Percentiles rank a stretch among this genome's conserved stretches.
phyloP scores from a whole-genome alignment of 2,329 filamentous ascomycete genomes.

The Nigrograna mackinnonii region DNA sequence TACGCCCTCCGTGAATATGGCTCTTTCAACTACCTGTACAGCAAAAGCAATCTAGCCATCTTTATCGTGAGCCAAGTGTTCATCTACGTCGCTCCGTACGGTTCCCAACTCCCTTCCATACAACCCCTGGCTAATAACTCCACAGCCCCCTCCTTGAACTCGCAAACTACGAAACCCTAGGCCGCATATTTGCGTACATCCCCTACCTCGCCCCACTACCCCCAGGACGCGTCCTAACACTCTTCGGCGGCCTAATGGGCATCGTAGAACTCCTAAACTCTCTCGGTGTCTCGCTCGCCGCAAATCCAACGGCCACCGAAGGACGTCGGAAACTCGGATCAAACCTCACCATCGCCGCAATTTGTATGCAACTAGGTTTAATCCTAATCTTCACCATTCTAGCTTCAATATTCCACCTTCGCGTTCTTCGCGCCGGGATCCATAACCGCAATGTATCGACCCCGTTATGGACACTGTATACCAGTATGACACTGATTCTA shows the following conservation, averaged over 20 bases:
- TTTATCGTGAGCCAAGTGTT: conserved; percentile 37
- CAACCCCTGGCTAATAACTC: conserved; percentile 39
- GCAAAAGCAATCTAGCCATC: conserved; percentile 41
- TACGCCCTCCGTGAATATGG: conserved; percentile 57
- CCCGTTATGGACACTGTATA: no score
- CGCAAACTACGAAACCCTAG: conserved; percentile 63
- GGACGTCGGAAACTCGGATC: conserved; percentile 40
- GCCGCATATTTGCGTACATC: conserved; percentile 15
- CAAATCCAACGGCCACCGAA: conserved; percentile 35
- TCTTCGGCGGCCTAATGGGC: conserved; percentile 54
- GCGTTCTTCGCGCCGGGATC: no score
- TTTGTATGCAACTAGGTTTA: conserved; percentile 52
- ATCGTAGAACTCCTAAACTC: conserved; percentile 52
- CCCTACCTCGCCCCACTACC: conserved; percentile 36
- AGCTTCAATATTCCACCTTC: no score
- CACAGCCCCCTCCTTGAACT: conserved; percentile 60
- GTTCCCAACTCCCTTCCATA: conserved; percentile 2
- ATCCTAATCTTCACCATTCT: no score
- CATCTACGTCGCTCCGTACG: conserved; percentile 31
- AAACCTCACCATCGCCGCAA: conserved; percentile 48
- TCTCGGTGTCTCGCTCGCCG: conserved; percentile 47
- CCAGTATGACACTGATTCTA: no score
- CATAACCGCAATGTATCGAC: no score
- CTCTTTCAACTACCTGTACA: conserved; percentile 50
- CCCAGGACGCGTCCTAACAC: conserved; percentile 58